Evolutionary conservation across 106 monocot genomes (phyloP), one percentile per base, ranked within the genome.

Genomic region (Agapanthus africanus): DNA sequence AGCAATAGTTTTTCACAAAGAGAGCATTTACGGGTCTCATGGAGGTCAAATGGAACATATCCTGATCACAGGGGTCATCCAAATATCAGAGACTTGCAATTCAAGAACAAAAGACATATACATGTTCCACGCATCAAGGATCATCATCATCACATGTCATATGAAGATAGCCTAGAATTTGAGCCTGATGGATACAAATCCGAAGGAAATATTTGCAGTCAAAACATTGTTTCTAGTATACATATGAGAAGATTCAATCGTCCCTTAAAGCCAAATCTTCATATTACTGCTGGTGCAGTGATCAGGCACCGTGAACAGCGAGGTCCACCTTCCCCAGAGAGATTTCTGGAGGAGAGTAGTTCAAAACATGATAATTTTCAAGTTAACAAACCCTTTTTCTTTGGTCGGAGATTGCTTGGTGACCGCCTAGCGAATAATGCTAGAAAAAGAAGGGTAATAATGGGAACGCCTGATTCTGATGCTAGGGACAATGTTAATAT

Each of bases 11-110:
- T 11, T 28, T 60, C 32, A 23, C 31, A 35, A 15, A 23, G 21
- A 65, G 26, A 27, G 21, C 62, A 74, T 41, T 30, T 44, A 32
- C 37, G 22, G 28, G 16, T 14, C 33, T 44, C 61, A 52, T 69
- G 34, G 60, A 70, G 68, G 66, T 30, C 69, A 70, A 59, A 66
- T 67, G 66, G 69, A 21, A 76, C 37, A 49, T 39, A 37, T 31
- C 22, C 39, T n/a, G 42, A 68, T 59, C 69, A 69, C 51, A 67
- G 33, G 7, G 54, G 16, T 62, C 23, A 19, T 66, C n/a, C 26
- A 32, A 37, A 61, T 54, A 32, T 39, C 14, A 33, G 67, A 61
- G 71, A 50, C 21, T 36, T 49, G 56, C 62, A 54, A 22, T 70
- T 66, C 16, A 64, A 33, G 32, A 44, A 21, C 6, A 68, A 22